Conservation (phyloP, 805 yeast genomes). For the Candida tallmaniae region DNA sequence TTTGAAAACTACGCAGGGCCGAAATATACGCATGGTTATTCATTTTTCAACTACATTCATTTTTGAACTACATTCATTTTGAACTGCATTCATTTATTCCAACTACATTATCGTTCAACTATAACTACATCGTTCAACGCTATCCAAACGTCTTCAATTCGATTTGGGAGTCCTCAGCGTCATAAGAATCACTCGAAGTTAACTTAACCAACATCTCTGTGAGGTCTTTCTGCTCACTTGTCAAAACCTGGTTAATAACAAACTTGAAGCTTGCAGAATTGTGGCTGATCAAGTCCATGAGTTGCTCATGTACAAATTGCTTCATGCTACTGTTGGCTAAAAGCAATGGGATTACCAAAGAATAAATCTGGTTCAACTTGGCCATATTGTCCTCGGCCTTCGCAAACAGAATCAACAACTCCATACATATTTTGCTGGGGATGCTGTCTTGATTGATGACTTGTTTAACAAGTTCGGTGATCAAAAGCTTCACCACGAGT, state of each 20-base stretch:
- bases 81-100: too few species aligned
- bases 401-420: conserved; percentile 44
- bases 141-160: conserved; percentile 23
- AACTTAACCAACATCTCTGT: conserved; percentile 43
- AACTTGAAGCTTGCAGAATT: conserved; percentile 46
- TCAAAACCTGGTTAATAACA: conserved; percentile 37
- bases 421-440: conserved; percentile 33
- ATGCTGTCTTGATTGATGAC: conserved; percentile 13
- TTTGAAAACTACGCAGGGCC: not conserved
- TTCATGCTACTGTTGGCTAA: conserved; percentile 20
- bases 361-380: conserved; percentile 23
- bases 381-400: conserved; percentile 25
- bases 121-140: too few species aligned
- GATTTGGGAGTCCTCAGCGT: conserved; percentile 10
- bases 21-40: not conserved
- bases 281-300: conserved; percentile 43
- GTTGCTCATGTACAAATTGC: conserved; percentile 41
- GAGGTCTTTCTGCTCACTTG: conserved; percentile 34
- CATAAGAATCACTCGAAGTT: conserved; percentile 1
- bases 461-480: conserved; percentile 41
- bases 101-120: too few species aligned
- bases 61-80: too few species aligned
- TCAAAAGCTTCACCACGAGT: conserved; percentile 38
- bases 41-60: too few species aligned
- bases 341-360: conserved; percentile 35